These are phyloP conservation scores for Ochetophila trinervis DNA, from an alignment of 306 rosid genomes.

Conservation along the genomic window DNA sequence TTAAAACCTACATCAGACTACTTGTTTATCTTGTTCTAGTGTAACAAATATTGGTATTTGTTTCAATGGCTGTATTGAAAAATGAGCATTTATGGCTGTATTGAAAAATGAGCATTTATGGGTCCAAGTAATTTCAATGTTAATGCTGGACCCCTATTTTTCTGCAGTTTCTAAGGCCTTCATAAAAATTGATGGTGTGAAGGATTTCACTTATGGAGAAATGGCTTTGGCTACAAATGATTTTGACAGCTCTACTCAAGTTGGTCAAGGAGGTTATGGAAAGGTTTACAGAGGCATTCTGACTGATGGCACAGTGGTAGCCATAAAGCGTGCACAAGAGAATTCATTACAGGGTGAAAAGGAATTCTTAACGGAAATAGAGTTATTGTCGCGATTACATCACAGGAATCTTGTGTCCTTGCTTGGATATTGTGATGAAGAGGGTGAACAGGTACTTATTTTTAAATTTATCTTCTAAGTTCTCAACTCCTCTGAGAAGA, in stretches of 20 bases:
- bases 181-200: constrained; percentile 74
- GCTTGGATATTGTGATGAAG: constrained; percentile 80
- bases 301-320: constrained; percentile 54
- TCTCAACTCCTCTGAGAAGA: not conserved
- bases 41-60: not conserved
- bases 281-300: constrained; percentile 83
- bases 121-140: not conserved
- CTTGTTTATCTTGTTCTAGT: not conserved
- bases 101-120: not conserved
- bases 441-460: constrained; percentile 60
- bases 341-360: constrained; percentile 88
- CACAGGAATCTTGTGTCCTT: constrained; percentile 84
- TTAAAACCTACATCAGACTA: not conserved
- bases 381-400: constrained; percentile 81
- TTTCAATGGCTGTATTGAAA: not conserved
- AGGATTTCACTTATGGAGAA: constrained; percentile 65
- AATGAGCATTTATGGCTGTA: not conserved
- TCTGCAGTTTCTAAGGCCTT: constrained; percentile 55
- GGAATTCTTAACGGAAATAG: constrained; percentile 90
- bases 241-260: constrained; percentile 51
- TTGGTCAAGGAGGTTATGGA: constrained; percentile 97
- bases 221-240: constrained; percentile 62
- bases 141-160: constrained; percentile 19
- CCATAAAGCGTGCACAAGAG: constrained; percentile 82
- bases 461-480: not conserved